Evolutionary conservation across 345 rosid genomes (phyloP), one percentile per base, ranked within the genome.

Genomic region (Noccaea caerulescens): DNA sequence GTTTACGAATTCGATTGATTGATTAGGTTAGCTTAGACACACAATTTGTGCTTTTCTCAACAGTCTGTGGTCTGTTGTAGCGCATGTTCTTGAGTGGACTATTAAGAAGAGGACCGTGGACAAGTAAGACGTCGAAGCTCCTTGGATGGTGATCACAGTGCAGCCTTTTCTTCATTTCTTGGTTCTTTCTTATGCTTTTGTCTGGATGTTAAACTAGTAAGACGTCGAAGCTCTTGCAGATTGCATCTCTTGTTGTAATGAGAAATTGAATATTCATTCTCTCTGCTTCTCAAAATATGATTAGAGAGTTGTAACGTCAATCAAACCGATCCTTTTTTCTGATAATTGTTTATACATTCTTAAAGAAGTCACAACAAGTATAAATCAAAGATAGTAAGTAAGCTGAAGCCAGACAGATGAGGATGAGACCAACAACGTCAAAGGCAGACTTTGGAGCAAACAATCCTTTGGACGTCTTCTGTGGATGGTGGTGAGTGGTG

Each of bases 401-500:
- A n/a, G n/a, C 72, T 44, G 84, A 85, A n/a, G 91, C 90, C 72
- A 89, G 55, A 75, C 88, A 85, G 66, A 86, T 89, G 36, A 91
- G 79, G 52, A 77, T 16, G 42, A 91, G 86, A 61, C 89, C 89
- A 53, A 80, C 88, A 73, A 83, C 89, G 69, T 87, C 95, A 50
- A 91, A 94, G 37, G 85, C 99, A 69, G 89, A 86, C 80, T 94
- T 89, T 0, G 96, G 99, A 58, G 96, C 96, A 78, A 94, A 94
- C 66, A 91, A 69, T 43, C 96, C 96, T 97, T 97, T 91, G 20
- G 0, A 0, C 1, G 97, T 72, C 97, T 84, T 80, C 97, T 84
- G 16, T 91, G 96, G 64, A 89, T 77, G 56, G 87, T 78, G n/a
- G n/a, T n/a, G n/a, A n/a, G n/a, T n/a, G n/a, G n/a, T n/a, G n/a